Conservation (phyloP, 2,329 filamentous ascomycete genomes). For the Curvularia eragrostidis region DNA sequence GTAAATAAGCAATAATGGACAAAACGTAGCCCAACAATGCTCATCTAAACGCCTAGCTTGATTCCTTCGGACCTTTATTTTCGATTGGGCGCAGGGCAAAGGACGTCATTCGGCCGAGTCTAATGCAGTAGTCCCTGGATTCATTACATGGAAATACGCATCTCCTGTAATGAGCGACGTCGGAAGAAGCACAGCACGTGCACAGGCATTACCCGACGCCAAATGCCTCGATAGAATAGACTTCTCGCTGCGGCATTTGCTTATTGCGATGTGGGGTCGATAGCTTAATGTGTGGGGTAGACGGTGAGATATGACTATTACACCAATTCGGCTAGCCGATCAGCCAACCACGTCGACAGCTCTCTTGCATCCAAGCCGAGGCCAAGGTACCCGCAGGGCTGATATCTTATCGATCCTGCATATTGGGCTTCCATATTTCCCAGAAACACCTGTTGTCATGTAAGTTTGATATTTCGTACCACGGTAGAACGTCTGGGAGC, state of each 20-base stretch:
- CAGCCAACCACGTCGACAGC: conserved; percentile 7
- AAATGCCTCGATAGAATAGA: neutral
- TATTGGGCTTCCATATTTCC: neutral
- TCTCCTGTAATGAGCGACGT: neutral
- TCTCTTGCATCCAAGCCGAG: neutral
- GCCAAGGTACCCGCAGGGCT: neutral
- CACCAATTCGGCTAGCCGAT: conserved; percentile 1
- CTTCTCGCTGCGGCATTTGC: neutral
- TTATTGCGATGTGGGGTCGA: conserved; percentile 4
- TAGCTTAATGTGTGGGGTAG: conserved; percentile 5
- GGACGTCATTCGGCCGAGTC: neutral
- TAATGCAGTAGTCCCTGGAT: neutral
- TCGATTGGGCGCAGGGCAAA: neutral
- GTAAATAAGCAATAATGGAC: neutral
- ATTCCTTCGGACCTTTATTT: conserved; percentile 6
- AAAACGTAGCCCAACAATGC: neutral
- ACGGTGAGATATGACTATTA: neutral
- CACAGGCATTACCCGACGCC: neutral
- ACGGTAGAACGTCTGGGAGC: neutral
- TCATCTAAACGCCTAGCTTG: conserved; percentile 9
- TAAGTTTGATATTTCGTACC: neutral
- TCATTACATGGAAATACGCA: neutral
- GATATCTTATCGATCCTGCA: neutral
- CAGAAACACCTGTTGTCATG: neutral
- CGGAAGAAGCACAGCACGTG: neutral